Evolutionary conservation across 2,329 filamentous ascomycete species (phyloP), one percentile per base, ranked within the genome.

Genomic region (Thielaviopsis euricoi): DNA sequence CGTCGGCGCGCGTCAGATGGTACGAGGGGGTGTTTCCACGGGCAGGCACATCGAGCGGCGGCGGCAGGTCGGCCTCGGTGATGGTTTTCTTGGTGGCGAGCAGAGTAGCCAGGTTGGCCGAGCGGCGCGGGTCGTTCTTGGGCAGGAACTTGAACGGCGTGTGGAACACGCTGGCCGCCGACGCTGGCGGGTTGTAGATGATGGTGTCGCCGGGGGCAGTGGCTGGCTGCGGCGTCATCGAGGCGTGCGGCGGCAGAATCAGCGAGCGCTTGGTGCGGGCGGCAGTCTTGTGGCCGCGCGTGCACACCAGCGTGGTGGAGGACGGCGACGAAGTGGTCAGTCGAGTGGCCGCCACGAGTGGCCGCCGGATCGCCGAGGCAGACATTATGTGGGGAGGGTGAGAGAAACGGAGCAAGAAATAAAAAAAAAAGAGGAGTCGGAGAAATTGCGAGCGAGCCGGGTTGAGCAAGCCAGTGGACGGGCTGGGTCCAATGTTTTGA

Each of bases 141-240:
- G 81, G 81, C 29, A 85, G 76, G 70, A 85, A 85, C 66, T 81
- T 78, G 70, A 82, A 77, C 58, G 81, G 81, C n/a, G 81, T 85
- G 70, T 84, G 77, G 64, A 74, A 75, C 59, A 82, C 79, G n/a
- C 78, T 76, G 2, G 77, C 71, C 58, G 74, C 71, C 10, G 77
- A 73, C 17, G 76, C 70, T 25, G 78, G 78, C 48, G 78, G 78
- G 70, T 79, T 80, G 71, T 77, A 80, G 66, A 81, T 73, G 66
- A 81, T 75, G 59, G 74, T 60, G 58, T 63, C 55, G 49, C 68
- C 62, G 59, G 68, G 67, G 40, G 67, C 60, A 48, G 62, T 49
- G 51, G 65, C 61, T 55, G 68, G 67, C 61, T 66, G 70, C 62
- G 67, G 71, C 48, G 80, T 70, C 69, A 85, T 84, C 63, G 79